Evolutionary conservation across 129 eudicot genomes (phyloP).

Genomic region (Daucus carota): DNA sequence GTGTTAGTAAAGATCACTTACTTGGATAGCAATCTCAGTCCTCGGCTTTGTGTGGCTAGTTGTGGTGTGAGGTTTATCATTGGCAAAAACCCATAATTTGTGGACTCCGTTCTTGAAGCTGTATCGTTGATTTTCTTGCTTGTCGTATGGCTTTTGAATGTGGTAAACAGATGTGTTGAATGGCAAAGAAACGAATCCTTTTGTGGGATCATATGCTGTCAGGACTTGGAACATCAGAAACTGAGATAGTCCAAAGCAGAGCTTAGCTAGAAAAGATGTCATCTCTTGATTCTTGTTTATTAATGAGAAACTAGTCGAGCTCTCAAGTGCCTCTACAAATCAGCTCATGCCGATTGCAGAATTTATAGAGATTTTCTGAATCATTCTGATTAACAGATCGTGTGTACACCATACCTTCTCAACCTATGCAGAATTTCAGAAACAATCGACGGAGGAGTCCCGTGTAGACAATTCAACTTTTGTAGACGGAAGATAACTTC

Average conservation of each 20-base stretch:
- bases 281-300: background rate
- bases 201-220: background rate
- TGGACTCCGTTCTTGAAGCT: constrained; percentile 15
- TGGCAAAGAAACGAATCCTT: constrained; percentile 12
- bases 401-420: too few relatives aligned
- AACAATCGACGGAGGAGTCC: background rate
- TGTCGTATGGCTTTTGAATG: constrained; percentile 14
- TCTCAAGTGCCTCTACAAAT: background rate
- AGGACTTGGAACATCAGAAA: background rate
- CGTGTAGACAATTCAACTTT: background rate
- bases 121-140: constrained; percentile 5
- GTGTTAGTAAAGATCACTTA: background rate
- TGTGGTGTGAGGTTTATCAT: constrained; percentile 12
- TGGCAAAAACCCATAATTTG: constrained; percentile 12
- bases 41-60: constrained; percentile 16
- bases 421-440: too few relatives aligned
- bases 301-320: background rate
- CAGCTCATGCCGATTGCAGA: background rate
- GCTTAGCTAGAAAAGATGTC: background rate
- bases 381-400: too few relatives aligned
- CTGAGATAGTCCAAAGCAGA: background rate
- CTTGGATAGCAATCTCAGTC: constrained; percentile 14
- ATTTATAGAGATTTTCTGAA: constrained; percentile 1
- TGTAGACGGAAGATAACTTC: background rate
- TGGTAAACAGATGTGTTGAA: constrained; percentile 10